Percentiles rank a stretch among this genome's conserved stretches.
These are phyloP conservation scores for Podaxis carcinomalis DNA, from an alignment of 768 basidiomycete species.

Conservation along the genomic window DNA sequence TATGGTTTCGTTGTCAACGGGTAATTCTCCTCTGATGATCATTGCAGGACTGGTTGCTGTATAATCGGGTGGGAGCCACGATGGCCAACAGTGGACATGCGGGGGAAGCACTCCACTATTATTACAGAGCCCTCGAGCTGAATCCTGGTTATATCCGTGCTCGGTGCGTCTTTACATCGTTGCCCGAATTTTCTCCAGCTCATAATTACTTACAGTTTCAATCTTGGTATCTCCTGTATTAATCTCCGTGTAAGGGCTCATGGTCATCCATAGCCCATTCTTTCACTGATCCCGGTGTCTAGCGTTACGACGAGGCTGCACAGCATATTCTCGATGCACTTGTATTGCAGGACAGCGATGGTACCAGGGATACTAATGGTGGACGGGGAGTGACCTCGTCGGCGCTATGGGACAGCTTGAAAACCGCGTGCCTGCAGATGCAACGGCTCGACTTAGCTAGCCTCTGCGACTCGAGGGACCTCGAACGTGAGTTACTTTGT, in stretches of 20 bases:
- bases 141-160: conserved; percentile 91
- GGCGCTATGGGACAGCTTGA: conserved; percentile 85
- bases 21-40: background rate
- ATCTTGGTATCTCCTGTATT: conserved; percentile 89
- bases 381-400: conserved; percentile 70
- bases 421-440: conserved; percentile 78
- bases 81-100: conserved; percentile 85
- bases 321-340: conserved; percentile 87
- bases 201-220: conserved; percentile 59
- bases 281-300: conserved; percentile 10
- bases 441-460: conserved; percentile 72
- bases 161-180: conserved; percentile 39
- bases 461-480: conserved; percentile 67
- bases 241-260: conserved; percentile 64
- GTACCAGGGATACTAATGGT: conserved; percentile 43
- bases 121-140: conserved; percentile 78
- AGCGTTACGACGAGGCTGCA: conserved; percentile 86
- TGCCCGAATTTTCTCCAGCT: conserved; percentile 1
- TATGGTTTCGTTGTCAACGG: conserved; percentile 24
- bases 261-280: conserved; percentile 5
- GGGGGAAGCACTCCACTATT: conserved; percentile 81
- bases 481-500: conserved; percentile 44
- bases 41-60: conserved; percentile 81
- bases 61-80: conserved; percentile 92
- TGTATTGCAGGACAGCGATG: conserved; percentile 82